A percentile compares a stretch with the other conserved stretches of the same genome.
Evolutionary conservation across 2,329 filamentous ascomycete genomes (phyloP).

Genomic region (Colletotrichum horii): DNA sequence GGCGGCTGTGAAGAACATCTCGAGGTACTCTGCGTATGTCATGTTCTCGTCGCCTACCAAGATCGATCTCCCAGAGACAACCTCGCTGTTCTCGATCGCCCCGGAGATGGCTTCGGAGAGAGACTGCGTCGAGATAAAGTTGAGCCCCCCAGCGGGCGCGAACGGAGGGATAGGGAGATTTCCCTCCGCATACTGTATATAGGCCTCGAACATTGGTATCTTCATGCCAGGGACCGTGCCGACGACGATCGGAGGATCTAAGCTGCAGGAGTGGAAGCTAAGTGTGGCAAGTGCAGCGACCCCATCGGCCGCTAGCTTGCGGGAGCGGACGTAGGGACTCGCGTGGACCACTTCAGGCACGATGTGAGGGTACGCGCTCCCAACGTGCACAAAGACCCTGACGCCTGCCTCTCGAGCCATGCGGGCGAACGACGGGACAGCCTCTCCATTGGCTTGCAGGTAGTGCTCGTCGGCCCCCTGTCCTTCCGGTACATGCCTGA

Average conservation of each 20-base stretch:
- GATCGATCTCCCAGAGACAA: neutral
- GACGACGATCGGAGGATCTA: slow-evolving; percentile 9
- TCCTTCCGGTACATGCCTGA: slow-evolving; percentile 3
- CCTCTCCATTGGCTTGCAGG: neutral
- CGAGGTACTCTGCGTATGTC: neutral
- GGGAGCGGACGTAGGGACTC: slow-evolving; percentile 3
- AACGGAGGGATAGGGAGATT: neutral
- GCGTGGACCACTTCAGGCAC: neutral
- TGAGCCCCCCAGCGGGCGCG: neutral
- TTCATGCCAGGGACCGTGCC: slow-evolving; percentile 1
- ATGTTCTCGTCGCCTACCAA: slow-evolving; percentile 5
- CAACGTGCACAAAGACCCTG: neutral
- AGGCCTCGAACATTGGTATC: neutral
- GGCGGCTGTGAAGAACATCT: neutral
- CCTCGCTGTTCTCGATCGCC: neutral
- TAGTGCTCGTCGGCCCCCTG: neutral
- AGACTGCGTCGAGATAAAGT: slow-evolving; percentile 12
- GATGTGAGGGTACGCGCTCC: neutral
- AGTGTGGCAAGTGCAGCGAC: neutral
- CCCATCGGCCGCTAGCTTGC: neutral
- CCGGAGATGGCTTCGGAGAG: slow-evolving; percentile 1
- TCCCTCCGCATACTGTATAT: neutral
- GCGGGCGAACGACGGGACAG: neutral
- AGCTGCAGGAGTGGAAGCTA: neutral
- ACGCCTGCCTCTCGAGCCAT: neutral